Conservation (phyloP, 75 land plant species). For the Azolla pinnata region DNA sequence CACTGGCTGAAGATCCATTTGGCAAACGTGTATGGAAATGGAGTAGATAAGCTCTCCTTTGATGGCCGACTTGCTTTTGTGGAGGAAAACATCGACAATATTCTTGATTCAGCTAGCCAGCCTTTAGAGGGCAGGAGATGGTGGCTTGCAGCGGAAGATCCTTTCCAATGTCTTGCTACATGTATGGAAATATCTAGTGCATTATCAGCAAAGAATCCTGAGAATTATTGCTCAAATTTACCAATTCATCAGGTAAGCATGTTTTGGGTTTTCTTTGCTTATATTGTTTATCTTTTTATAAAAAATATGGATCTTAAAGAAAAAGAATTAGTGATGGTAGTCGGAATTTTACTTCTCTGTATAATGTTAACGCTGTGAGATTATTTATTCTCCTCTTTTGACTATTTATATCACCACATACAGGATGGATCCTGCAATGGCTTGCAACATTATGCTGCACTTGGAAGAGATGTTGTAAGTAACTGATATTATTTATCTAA, state of each 20-base stretch:
- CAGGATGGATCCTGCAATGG: slow-evolving; percentile 99
- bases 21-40: slow-evolving; percentile 68
- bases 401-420: too few relatives aligned
- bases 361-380: too few relatives aligned
- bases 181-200: slow-evolving; percentile 66
- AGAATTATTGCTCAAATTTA: slow-evolving; percentile 34
- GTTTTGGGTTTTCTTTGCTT: too few relatives aligned
- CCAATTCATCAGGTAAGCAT: slow-evolving; percentile 98
- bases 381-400: too few relatives aligned
- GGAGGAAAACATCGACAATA: slow-evolving; percentile 46
- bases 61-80: slow-evolving; percentile 61
- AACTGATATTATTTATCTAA: not conserved
- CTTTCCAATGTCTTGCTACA: slow-evolving; percentile 83
- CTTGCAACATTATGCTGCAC: slow-evolving; percentile 89
- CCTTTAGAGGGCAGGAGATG: slow-evolving; percentile 69
- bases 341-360: too few relatives aligned
- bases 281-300: too few relatives aligned
- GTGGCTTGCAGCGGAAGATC: slow-evolving; percentile 95
- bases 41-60: slow-evolving; percentile 76
- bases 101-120: slow-evolving; percentile 62
- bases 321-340: too few relatives aligned
- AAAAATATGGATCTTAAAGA: too few relatives aligned
- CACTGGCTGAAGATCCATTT: slow-evolving; percentile 82
- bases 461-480: slow-evolving; percentile 71
- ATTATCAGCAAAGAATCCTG: slow-evolving; percentile 9